Conservation (phyloP, 805 yeast species). For the Candida endomychidarum region DNA sequence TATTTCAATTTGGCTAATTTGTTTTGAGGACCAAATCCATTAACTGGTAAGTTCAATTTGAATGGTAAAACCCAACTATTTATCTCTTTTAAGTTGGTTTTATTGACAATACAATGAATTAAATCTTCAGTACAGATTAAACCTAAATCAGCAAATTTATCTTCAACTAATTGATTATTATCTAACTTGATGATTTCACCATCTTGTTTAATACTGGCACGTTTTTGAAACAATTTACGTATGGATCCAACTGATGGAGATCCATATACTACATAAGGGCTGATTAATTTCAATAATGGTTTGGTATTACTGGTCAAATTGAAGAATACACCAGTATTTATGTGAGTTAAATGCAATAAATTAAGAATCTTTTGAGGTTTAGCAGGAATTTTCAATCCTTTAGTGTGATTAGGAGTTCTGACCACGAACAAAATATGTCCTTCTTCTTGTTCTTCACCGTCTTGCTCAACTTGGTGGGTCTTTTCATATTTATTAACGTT, state of each 20-base stretch:
- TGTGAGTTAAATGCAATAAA: conserved; percentile 58
- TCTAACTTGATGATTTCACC: conserved; percentile 54
- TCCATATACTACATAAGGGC: conserved; percentile 75
- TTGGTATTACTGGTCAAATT: conserved; percentile 58
- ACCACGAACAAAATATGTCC: conserved; percentile 62
- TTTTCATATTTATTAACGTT: conserved; percentile 59
- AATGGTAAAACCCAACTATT: conserved; percentile 69
- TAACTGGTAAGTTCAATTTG: conserved; percentile 63
- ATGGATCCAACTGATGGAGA: conserved; percentile 71
- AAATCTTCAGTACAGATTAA: conserved; percentile 80
- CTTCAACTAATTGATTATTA: conserved; percentile 75
- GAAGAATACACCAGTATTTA: conserved; percentile 71
- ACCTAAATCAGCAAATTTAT: conserved; percentile 59
- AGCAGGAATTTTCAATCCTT: conserved; percentile 62
- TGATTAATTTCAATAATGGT: conserved; percentile 63
- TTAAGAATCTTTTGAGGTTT: conserved; percentile 59
- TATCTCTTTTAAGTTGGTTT: conserved; percentile 62
- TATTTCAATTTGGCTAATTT: conserved; percentile 64
- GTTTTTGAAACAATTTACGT: conserved; percentile 72
- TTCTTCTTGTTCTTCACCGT: conserved; percentile 15
- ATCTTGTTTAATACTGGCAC: conserved; percentile 55
- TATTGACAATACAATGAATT: conserved; percentile 66
- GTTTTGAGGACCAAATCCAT: conserved; percentile 73
- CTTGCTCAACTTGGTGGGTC: conserved; percentile 20
- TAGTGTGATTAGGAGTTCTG: conserved; percentile 60